A percentile compares a stretch with the other conserved stretches of the same genome.
These are phyloP conservation scores for Linum lewisii DNA, from an alignment of 345 rosid genomes.

Conservation along the genomic window DNA sequence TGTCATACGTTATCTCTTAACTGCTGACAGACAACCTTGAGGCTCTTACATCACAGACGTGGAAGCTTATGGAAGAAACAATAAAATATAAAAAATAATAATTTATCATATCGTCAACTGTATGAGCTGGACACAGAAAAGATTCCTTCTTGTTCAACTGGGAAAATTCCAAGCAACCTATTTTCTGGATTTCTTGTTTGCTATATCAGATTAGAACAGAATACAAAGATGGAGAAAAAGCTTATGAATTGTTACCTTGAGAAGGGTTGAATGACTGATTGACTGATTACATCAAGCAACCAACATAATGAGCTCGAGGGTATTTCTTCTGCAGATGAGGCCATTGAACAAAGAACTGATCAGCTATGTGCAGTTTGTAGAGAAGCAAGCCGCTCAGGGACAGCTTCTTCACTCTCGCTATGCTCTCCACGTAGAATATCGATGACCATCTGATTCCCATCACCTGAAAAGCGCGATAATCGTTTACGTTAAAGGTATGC, in stretches of 20 bases:
- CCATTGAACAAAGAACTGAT: conserved; percentile 89
- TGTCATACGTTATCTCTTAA: no score
- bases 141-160: no score
- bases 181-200: no score
- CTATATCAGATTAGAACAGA: background rate
- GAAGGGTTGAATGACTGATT: no score
- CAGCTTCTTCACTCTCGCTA: conserved; percentile 79
- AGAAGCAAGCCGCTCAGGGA: conserved; percentile 83
- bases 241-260: background rate
- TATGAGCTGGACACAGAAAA: no score
- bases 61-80: no score
- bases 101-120: no score
- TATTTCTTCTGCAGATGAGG: conserved; percentile 60
- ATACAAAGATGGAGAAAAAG: background rate
- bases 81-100: no score
- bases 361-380: conserved; percentile 63
- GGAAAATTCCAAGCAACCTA: no score
- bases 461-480: conserved; percentile 32
- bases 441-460: conserved; percentile 77
- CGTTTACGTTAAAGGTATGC: conserved; percentile 4
- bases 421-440: conserved; percentile 76
- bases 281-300: conserved; percentile 56
- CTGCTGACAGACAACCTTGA: no score
- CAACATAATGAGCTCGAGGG: conserved; percentile 64
- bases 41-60: no score